These are phyloP conservation scores for Ustulina deusta DNA, from an alignment of 2,329 filamentous ascomycete genomes.

Conservation along the genomic window DNA sequence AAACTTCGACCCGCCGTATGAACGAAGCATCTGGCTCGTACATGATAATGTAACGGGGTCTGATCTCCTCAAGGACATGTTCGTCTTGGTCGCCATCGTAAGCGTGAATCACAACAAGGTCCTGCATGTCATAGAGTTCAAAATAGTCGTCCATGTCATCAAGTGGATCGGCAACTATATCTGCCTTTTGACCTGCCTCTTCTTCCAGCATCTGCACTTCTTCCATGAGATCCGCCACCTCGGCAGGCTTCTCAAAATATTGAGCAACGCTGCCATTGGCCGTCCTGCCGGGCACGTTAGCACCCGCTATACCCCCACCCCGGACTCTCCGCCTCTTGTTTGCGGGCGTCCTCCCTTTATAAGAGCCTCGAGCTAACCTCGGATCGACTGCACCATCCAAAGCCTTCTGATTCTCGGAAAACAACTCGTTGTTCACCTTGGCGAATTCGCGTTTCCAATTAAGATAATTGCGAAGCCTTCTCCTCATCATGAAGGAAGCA, in stretches of 20 bases:
- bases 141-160: conserved; percentile 95
- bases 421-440: conserved; percentile 82
- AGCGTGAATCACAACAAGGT: conserved; percentile 88
- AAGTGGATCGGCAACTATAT: conserved; percentile 80
- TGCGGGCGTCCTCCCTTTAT: conserved; percentile 74
- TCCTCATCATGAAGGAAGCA: conserved; percentile 88
- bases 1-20: conserved; percentile 93
- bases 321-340: conserved; percentile 89
- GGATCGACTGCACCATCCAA: conserved; percentile 75
- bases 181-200: conserved; percentile 80
- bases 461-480: conserved; percentile 86
- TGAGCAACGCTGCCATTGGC: conserved; percentile 80
- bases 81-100: conserved; percentile 98
- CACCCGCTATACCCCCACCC: conserved; percentile 75
- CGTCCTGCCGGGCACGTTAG: conserved; percentile 69
- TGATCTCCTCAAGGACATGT: conserved; percentile 93
- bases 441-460: conserved; percentile 92
- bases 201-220: conserved; percentile 84
- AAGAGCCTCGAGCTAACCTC: conserved; percentile 59
- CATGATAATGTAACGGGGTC: conserved; percentile 96
- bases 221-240: conserved; percentile 84
- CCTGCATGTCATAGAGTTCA: conserved; percentile 89
- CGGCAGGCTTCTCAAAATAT: conserved; percentile 83
- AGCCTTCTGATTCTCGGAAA: conserved; percentile 82
- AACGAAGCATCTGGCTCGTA: conserved; percentile 97